A percentile compares a stretch with the other conserved stretches of the same genome.
Evolutionary conservation across 768 basidiomycete species (phyloP).

Genomic region (Brasilioporus rufonigricans): DNA sequence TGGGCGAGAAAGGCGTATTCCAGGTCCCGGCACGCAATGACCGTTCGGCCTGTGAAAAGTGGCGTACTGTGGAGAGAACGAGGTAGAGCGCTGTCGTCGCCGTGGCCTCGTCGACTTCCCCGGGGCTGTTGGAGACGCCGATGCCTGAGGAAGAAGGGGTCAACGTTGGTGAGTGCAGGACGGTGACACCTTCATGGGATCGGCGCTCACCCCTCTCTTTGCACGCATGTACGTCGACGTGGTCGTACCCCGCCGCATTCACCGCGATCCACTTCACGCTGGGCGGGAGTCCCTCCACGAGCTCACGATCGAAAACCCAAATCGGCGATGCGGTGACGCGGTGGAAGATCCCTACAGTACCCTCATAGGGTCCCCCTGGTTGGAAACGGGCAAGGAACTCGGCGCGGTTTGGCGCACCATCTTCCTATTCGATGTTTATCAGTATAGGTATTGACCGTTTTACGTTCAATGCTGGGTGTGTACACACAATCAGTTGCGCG

Average conservation of each 20-base stretch:
- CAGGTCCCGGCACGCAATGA: slow-evolving; percentile 51
- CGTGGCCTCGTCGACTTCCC: slow-evolving; percentile 87
- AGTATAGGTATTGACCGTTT: neutral
- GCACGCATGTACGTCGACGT: slow-evolving; percentile 71
- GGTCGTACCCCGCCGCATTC: slow-evolving; percentile 87
- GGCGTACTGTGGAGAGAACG: slow-evolving; percentile 72
- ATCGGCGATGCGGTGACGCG: slow-evolving; percentile 41
- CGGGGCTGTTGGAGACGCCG: slow-evolving; percentile 72
- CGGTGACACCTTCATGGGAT: slow-evolving; percentile 6
- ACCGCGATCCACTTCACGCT: slow-evolving; percentile 81
- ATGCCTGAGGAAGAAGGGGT: slow-evolving; percentile 32
- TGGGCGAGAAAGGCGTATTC: no score
- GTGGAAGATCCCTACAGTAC: slow-evolving; percentile 51
- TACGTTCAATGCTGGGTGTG: no score
- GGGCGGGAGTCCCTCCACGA: slow-evolving; percentile 58
- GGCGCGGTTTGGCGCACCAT: slow-evolving; percentile 39
- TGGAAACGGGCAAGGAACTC: slow-evolving; percentile 46
- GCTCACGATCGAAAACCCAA: slow-evolving; percentile 48
- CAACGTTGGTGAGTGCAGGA: slow-evolving; percentile 36
- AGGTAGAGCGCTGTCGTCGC: slow-evolving; percentile 87
- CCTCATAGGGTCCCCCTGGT: slow-evolving; percentile 46
- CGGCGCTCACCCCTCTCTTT: slow-evolving; percentile 64
- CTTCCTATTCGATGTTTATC: slow-evolving; percentile 23
- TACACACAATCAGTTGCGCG: slow-evolving; percentile 71
- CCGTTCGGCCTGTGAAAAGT: slow-evolving; percentile 64